Evolutionary conservation across 2,329 filamentous ascomycete species (phyloP).

Genomic region (Amauroascus verrucosus): DNA sequence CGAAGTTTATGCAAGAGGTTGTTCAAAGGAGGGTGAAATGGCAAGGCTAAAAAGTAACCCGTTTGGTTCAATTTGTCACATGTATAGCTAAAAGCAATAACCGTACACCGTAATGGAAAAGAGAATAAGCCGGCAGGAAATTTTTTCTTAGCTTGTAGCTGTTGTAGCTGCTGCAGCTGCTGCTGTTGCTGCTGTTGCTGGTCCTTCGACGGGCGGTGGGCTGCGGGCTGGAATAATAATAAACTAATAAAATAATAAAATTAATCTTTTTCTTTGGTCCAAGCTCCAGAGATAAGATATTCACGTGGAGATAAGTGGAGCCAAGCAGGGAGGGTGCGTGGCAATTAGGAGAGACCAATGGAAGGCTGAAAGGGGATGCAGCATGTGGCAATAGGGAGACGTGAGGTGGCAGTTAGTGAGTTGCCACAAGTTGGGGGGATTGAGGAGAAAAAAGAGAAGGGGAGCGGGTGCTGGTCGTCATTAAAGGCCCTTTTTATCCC

Average conservation of each 20-base stretch:
- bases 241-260: no score
- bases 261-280: background rate
- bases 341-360: background rate
- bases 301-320: conserved; percentile 1
- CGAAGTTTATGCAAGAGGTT: background rate
- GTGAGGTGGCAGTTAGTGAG: background rate
- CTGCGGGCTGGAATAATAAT: no score
- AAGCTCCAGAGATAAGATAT: conserved; percentile 4
- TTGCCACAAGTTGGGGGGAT: background rate
- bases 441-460: background rate
- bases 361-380: background rate
- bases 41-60: no score
- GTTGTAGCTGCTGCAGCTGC: no score
- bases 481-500: background rate
- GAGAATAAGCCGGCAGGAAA: no score
- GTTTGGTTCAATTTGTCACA: no score
- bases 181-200: background rate
- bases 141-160: no score
- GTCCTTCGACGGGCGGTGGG: background rate
- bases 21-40: background rate
- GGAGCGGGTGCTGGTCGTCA: background rate
- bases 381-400: background rate
- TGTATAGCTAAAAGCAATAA: no score
- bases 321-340: background rate
- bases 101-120: no score